phyloP scores from a whole-genome alignment of 2,329 filamentous ascomycete genomes.

The Hypoxylon sp. region DNA sequence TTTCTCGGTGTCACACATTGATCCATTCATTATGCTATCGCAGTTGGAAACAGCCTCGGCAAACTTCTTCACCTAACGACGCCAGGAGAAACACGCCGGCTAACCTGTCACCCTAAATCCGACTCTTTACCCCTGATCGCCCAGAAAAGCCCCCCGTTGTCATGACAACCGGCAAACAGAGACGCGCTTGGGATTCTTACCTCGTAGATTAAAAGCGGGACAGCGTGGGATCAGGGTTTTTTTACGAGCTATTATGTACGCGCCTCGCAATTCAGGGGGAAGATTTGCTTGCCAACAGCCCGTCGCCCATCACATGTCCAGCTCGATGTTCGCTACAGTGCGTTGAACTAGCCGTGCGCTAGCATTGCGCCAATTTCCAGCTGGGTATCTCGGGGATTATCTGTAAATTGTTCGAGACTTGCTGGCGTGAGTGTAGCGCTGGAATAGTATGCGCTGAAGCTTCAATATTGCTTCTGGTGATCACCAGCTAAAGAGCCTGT shows the following conservation, averaged over 20 bases:
- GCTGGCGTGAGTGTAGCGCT: slow-evolving; percentile 7
- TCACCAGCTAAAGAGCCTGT: neutral
- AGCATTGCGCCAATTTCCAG: slow-evolving; percentile 13
- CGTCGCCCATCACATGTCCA: slow-evolving; percentile 32
- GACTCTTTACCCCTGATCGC: slow-evolving; percentile 44
- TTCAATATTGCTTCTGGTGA: neutral
- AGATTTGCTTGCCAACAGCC: slow-evolving; percentile 21
- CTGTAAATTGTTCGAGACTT: neutral
- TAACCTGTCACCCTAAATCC: slow-evolving; percentile 21
- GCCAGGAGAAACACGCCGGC: slow-evolving; percentile 16
- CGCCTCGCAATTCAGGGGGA: slow-evolving; percentile 31
- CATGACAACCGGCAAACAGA: slow-evolving; percentile 43
- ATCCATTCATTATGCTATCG: slow-evolving; percentile 21
- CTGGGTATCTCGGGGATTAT: slow-evolving; percentile 14
- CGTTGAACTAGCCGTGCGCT: slow-evolving; percentile 18
- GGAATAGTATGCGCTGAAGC: slow-evolving; percentile 1
- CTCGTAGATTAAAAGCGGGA: slow-evolving; percentile 38
- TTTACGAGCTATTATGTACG: slow-evolving; percentile 34
- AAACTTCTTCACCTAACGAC: slow-evolving; percentile 12
- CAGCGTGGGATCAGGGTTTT: slow-evolving; percentile 31
- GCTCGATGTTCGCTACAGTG: slow-evolving; percentile 21
- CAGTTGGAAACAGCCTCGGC: slow-evolving; percentile 19
- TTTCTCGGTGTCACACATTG: slow-evolving; percentile 27
- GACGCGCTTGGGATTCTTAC: slow-evolving; percentile 38
- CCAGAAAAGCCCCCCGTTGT: slow-evolving; percentile 41